Percentiles rank a stretch among this genome's conserved stretches.
These are phyloP conservation scores for Basipetospora chlamydospora DNA, from an alignment of 2,329 filamentous ascomycete species.

Conservation along the genomic window DNA sequence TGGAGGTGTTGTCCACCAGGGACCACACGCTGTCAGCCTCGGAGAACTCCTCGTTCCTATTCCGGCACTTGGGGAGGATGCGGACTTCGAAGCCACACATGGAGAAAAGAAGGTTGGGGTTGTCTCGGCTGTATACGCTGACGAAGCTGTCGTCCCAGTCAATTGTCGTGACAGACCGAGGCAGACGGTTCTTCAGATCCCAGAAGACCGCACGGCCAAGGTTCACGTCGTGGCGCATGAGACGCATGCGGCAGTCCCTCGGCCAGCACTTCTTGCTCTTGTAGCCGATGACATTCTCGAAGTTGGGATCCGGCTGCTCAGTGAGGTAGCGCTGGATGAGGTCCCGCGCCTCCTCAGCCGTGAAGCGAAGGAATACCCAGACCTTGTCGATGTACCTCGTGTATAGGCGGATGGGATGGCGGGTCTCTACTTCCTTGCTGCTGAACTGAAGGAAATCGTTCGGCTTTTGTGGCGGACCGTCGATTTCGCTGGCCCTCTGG, in stretches of 20 bases:
- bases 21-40: constrained; percentile 99
- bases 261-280: constrained; percentile 99
- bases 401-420: constrained; percentile 94
- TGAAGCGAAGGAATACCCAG: constrained; percentile 94
- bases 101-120: constrained; percentile 90
- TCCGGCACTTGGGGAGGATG: constrained; percentile 87
- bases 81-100: constrained; percentile 98
- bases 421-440: constrained; percentile 79
- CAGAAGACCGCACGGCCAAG: constrained; percentile 95
- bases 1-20: constrained; percentile 86
- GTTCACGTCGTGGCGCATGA: constrained; percentile 98
- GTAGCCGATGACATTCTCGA: constrained; percentile 98
- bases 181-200: constrained; percentile 94
- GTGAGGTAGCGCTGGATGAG: constrained; percentile 96
- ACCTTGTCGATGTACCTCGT: constrained; percentile 96
- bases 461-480: constrained; percentile 79
- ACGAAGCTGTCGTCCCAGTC: constrained; percentile 99
- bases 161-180: constrained; percentile 87
- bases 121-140: constrained; percentile 95
- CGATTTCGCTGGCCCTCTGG: constrained; percentile 94
- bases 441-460: constrained; percentile 98
- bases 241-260: constrained; percentile 87
- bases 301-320: constrained; percentile 96
- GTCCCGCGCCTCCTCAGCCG: constrained; percentile 84
- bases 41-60: constrained; percentile 89